Evolutionary conservation across 805 yeast genomes (phyloP).

Genomic region (Candida jianshihensis): DNA sequence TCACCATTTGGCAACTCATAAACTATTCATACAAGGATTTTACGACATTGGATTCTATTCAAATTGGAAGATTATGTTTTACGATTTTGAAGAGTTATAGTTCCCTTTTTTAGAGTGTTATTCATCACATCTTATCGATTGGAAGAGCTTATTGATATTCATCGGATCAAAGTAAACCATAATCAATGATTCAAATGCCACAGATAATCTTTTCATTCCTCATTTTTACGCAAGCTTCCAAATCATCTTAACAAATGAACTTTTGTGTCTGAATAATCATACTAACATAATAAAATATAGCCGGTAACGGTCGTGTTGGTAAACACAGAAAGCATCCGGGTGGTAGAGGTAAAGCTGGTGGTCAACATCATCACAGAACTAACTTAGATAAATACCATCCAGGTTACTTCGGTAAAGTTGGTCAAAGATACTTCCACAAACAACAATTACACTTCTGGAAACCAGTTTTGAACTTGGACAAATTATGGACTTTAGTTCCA

Average conservation of each 20-base stretch:
- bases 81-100: no score
- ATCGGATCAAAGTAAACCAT: no score
- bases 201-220: neutral
- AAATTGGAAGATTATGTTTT: no score
- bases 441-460: conserved; percentile 93
- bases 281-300: conserved; percentile 36
- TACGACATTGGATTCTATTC: no score
- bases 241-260: no score
- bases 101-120: no score
- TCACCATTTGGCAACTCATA: no score
- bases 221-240: neutral
- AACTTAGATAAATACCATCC: conserved; percentile 99
- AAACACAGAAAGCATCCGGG: conserved; percentile 99
- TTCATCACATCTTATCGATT: no score
- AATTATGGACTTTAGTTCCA: conserved; percentile 95
- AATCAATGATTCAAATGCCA: no score
- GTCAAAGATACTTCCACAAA: conserved; percentile 99
- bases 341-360: conserved; percentile 99
- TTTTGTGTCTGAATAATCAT: no score
- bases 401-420: conserved; percentile 99
- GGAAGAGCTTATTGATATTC: no score
- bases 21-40: no score
- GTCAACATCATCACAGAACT: conserved; percentile 99
- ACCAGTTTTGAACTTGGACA: conserved; percentile 97
- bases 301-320: conserved; percentile 99